A percentile compares a stretch with the other conserved stretches of the same genome.
Evolutionary conservation across 352 stramenopile species (phyloP).

Genomic region (Albugo laibachii): DNA sequence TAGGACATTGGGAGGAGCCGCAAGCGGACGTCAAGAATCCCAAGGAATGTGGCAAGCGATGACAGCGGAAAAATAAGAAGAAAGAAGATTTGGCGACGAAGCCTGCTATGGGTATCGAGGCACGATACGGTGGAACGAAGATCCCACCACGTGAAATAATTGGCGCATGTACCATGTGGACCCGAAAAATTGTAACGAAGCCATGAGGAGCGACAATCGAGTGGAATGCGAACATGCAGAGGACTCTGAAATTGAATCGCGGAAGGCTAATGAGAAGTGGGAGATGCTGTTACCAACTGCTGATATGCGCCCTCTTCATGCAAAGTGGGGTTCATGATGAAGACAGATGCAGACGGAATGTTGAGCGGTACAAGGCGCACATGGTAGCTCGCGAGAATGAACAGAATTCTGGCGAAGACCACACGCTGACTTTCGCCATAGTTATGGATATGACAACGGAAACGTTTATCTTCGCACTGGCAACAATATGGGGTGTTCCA

Average conservation of each 20-base stretch:
- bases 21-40: too few species aligned
- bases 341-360: slow-evolving; percentile 1
- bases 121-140: too few species aligned
- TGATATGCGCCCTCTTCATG: neutral
- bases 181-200: neutral
- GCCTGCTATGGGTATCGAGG: too few species aligned
- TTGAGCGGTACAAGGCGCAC: slow-evolving; percentile 6
- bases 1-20: too few species aligned
- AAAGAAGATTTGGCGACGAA: too few species aligned
- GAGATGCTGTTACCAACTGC: neutral
- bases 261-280: neutral
- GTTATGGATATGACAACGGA: neutral
- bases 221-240: neutral
- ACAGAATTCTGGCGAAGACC: too few species aligned
- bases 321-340: slow-evolving; percentile 5
- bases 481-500: neutral
- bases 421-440: too few species aligned
- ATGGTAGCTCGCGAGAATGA: neutral
- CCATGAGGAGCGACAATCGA: neutral
- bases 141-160: too few species aligned
- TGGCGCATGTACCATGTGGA: neutral
- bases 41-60: too few species aligned
- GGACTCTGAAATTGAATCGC: neutral
- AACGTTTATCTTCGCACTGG: neutral
- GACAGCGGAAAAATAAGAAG: too few species aligned